These are phyloP conservation scores for Porodaedalea pini DNA, from an alignment of 1,284 basidiomycete genomes.

Conservation along the genomic window DNA sequence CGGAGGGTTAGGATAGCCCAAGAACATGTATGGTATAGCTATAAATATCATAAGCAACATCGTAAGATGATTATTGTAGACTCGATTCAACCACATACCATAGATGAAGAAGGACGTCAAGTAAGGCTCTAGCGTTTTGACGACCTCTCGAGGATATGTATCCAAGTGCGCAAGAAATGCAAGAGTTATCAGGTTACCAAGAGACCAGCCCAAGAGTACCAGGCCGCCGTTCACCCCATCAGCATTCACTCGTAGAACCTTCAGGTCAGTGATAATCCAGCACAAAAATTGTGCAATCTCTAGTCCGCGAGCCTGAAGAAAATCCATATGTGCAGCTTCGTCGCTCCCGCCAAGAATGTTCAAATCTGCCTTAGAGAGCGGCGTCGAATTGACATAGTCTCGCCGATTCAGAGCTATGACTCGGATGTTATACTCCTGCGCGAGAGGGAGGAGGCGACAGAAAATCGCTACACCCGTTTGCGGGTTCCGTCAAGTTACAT, in stretches of 20 bases:
- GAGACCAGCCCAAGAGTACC: slow-evolving; percentile 18
- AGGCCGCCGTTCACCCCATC: slow-evolving; percentile 10
- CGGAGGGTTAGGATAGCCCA: slow-evolving; percentile 4
- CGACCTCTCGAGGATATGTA: not conserved
- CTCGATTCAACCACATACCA: too few relatives aligned
- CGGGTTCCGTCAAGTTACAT: not conserved
- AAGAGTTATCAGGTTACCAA: slow-evolving; percentile 16
- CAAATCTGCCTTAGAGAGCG: slow-evolving; percentile 22
- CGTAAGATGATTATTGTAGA: not conserved
- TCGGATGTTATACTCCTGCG: slow-evolving; percentile 23
- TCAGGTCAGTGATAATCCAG: slow-evolving; percentile 12
- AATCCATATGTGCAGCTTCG: slow-evolving; percentile 13
- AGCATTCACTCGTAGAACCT: not conserved
- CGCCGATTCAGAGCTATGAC: slow-evolving; percentile 26
- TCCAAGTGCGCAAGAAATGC: slow-evolving; percentile 10
- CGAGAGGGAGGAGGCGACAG: slow-evolving; percentile 20
- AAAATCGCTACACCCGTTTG: slow-evolving; percentile 6
- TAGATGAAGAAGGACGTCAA: slow-evolving; percentile 11
- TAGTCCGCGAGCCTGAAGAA: slow-evolving; percentile 17
- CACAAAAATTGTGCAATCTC: slow-evolving; percentile 21
- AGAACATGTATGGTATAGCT: not conserved
- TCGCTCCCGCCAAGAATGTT: slow-evolving; percentile 10
- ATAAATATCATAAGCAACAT: too few relatives aligned
- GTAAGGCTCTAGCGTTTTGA: not conserved
- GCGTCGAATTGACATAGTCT: slow-evolving; percentile 27